Percentiles rank a stretch among this genome's conserved stretches.
Evolutionary conservation across 2,329 filamentous ascomycete genomes (phyloP).

Genomic region (Aspergillus sp.): DNA sequence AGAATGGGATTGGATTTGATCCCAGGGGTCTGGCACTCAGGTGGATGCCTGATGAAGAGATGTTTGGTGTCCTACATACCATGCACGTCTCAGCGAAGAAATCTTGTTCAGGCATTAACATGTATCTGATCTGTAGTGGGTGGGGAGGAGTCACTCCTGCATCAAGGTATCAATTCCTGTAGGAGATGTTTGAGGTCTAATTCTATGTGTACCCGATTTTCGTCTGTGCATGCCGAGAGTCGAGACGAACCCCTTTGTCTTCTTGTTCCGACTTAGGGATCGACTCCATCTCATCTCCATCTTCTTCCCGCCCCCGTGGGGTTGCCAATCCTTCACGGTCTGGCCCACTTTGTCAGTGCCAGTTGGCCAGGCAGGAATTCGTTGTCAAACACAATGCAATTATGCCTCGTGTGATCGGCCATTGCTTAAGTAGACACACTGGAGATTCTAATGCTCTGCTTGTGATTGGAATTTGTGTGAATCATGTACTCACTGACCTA

Average conservation of each 20-base stretch:
- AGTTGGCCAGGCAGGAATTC: neutral
- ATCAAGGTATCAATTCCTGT: neutral
- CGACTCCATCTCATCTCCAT: constrained; percentile 7
- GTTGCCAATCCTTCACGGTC: constrained; percentile 2
- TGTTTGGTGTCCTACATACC: neutral
- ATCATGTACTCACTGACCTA: neutral
- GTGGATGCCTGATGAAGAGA: constrained; percentile 4
- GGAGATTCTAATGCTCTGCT: neutral
- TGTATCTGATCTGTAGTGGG: neutral
- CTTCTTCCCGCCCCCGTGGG: constrained; percentile 10
- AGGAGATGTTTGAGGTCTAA: neutral
- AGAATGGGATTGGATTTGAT: neutral
- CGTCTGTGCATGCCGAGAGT: neutral
- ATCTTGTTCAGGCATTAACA: neutral
- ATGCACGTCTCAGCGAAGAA: neutral
- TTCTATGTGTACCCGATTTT: neutral
- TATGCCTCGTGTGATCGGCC: neutral
- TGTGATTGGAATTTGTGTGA: neutral
- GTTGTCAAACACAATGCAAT: neutral
- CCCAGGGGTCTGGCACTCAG: neutral
- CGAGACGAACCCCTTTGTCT: neutral
- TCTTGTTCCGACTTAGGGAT: neutral
- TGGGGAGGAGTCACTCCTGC: neutral
- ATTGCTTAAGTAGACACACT: neutral
- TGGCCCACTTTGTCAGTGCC: constrained; percentile 1